Evolutionary conservation across 768 basidiomycete genomes (phyloP).

Genomic region (Cantharellus cinnabarinus): DNA sequence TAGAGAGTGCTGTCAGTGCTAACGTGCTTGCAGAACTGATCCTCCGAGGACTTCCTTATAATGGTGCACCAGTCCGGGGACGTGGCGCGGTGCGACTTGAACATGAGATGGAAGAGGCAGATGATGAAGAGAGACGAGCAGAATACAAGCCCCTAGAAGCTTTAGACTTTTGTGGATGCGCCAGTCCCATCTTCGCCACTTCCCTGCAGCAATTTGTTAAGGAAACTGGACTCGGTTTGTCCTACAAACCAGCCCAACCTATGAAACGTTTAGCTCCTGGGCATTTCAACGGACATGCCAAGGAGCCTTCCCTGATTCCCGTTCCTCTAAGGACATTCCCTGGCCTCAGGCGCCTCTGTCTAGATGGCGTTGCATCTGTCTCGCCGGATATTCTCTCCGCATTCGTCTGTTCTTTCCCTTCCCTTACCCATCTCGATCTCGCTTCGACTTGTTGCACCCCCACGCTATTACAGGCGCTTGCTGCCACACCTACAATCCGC

Average conservation of each 20-base stretch:
- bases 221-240: conserved; percentile 13
- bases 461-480: conserved; percentile 50
- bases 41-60: conserved; percentile 27
- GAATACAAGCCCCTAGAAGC: conserved; percentile 48
- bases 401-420: conserved; percentile 66
- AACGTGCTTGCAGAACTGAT: conserved; percentile 78
- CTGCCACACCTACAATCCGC: conserved; percentile 31
- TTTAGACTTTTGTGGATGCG: conserved; percentile 85
- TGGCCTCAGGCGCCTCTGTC: conserved; percentile 52
- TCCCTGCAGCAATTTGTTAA: conserved; percentile 67
- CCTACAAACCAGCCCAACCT: no score
- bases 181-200: conserved; percentile 74
- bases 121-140: conserved; percentile 13
- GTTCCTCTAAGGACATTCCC: conserved; percentile 28
- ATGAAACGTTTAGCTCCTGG: no score
- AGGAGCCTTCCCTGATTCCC: conserved; percentile 10
- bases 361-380: conserved; percentile 67
- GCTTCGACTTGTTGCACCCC: conserved; percentile 71
- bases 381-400: conserved; percentile 43
- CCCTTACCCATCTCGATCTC: conserved; percentile 75
- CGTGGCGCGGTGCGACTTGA: conserved; percentile 20
- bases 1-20: conserved; percentile 79
- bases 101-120: conserved; percentile 51
- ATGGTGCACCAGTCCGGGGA: conserved; percentile 34
- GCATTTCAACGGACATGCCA: no score